Evolutionary conservation across 176 grass and related monocot species (phyloP), one percentile per base, ranked within the genome.

Genomic region (Echinochloa phyllopogon): DNA sequence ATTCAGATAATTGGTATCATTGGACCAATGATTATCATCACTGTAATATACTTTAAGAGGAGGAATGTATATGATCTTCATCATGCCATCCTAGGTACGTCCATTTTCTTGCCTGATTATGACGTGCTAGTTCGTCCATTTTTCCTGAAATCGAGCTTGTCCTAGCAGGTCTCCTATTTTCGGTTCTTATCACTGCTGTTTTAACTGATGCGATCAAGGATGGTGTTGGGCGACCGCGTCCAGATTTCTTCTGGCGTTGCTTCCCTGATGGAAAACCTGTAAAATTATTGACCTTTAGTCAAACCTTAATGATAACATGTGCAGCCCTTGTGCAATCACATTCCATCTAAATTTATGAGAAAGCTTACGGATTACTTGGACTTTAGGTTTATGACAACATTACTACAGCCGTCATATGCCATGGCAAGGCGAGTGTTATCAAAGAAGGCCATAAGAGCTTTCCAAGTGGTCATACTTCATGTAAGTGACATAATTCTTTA

Each of bases 401-500:
- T 36, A 95, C 93, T 74, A 80, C 72, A 64, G 84, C 78, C 21
- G 90, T 73, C 64, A 75, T 92, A 73, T 95, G 93, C 38, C 93
- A 95, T 86, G 93, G 93, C n/a, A 23, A 84, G 21, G 89, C 86
- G 3, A 90, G 90, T 20, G 83, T 90, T 49, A 95, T 95, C 62
- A 95, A 87, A 87, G 93, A 95, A 90, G 93, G 93, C 44, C 90
- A 92, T 61, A 95, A 95, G 75, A 95, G 93, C 86, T 95, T 95
- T 75, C 93, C 93, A 56, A 92, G 90, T 62, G 93, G 93, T 49
- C 93, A 95, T 86, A 77, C 74, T 81, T 95, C 93, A 84, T 95
- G 93, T 95, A 83, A 62, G 93, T 84, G 72, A 72, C 64, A 71
- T 74, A 47, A 60, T 21, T 82, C n/a, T 70, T 52, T 60, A 23